phyloP scores from a whole-genome alignment of 164 flowering plant species.

The Umbellularia californica region DNA sequence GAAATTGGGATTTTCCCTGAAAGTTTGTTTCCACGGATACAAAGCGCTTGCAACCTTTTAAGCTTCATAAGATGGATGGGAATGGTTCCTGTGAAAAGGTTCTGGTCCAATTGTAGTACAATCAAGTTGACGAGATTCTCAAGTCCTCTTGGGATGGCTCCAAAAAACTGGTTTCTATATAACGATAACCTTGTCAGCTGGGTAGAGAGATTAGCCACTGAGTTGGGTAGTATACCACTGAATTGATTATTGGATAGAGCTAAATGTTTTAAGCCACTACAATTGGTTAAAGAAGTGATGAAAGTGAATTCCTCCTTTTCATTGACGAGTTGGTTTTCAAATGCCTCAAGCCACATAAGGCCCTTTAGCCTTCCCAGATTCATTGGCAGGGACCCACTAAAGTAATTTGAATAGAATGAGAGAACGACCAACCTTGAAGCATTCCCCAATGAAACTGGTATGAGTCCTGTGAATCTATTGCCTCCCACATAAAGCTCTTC shows the following conservation, averaged over 20 bases:
- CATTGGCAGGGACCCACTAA: slow-evolving; percentile 11
- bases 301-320: slow-evolving; percentile 23
- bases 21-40: slow-evolving; percentile 8
- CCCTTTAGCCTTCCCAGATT: not conserved
- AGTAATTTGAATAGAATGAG: slow-evolving; percentile 27
- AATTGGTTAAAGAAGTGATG: slow-evolving; percentile 29
- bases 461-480: slow-evolving; percentile 36
- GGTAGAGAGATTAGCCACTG: slow-evolving; percentile 45
- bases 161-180: slow-evolving; percentile 23
- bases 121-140: slow-evolving; percentile 26
- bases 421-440: slow-evolving; percentile 28
- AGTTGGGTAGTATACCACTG: slow-evolving; percentile 38
- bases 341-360: not conserved
- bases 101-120: slow-evolving; percentile 26
- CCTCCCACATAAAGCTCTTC: slow-evolving; percentile 15
- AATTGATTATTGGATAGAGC: slow-evolving; percentile 34
- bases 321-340: not conserved
- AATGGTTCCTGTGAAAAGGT: slow-evolving; percentile 15
- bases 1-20: slow-evolving; percentile 28
- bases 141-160: slow-evolving; percentile 41
- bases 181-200: slow-evolving; percentile 23
- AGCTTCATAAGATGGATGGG: slow-evolving; percentile 28
- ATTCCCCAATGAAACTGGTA: slow-evolving; percentile 44
- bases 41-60: slow-evolving; percentile 11
- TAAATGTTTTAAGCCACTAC: slow-evolving; percentile 25